phyloP scores from a whole-genome alignment of 208 protist genomes.

The Crithidia sp. region DNA sequence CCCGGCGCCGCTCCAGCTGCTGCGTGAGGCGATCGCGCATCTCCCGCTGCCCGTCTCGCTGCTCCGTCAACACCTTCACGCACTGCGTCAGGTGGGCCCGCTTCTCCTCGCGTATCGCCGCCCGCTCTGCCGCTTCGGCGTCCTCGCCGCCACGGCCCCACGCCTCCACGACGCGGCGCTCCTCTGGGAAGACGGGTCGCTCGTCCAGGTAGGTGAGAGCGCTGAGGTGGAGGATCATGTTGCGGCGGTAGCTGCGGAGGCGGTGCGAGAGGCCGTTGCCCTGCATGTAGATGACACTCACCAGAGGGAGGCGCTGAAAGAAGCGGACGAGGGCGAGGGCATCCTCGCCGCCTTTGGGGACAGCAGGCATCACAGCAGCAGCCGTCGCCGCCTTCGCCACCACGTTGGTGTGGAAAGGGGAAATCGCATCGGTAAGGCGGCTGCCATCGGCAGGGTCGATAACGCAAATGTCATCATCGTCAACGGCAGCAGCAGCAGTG shows the following conservation, averaged over 20 bases:
- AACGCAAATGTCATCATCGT: slow-evolving; percentile 45
- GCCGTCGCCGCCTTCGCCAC: neutral
- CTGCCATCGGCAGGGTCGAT: slow-evolving; percentile 28
- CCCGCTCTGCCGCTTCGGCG: slow-evolving; percentile 70
- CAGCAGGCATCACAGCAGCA: neutral
- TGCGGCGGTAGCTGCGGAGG: slow-evolving; percentile 87
- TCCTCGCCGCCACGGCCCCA: slow-evolving; percentile 80
- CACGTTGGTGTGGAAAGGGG: neutral
- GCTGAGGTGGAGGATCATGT: slow-evolving; percentile 83
- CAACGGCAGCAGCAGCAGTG: neutral
- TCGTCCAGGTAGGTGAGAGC: slow-evolving; percentile 90
- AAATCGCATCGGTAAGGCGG: neutral
- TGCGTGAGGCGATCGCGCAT: slow-evolving; percentile 74
- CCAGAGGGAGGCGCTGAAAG: slow-evolving; percentile 73
- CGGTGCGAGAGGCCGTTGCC: slow-evolving; percentile 74
- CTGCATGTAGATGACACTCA: slow-evolving; percentile 93
- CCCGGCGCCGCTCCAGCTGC: slow-evolving; percentile 64
- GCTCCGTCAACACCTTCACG: slow-evolving; percentile 69
- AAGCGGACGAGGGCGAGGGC: slow-evolving; percentile 66
- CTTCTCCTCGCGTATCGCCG: slow-evolving; percentile 84
- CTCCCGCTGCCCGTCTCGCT: slow-evolving; percentile 73
- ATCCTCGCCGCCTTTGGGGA: slow-evolving; percentile 28
- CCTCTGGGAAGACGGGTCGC: slow-evolving; percentile 86
- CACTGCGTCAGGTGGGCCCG: slow-evolving; percentile 79
- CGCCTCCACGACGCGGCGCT: slow-evolving; percentile 82